Evolutionary conservation across 768 basidiomycete genomes (phyloP), one percentile per base, ranked within the genome.

Genomic region (Mycena capillaripes): DNA sequence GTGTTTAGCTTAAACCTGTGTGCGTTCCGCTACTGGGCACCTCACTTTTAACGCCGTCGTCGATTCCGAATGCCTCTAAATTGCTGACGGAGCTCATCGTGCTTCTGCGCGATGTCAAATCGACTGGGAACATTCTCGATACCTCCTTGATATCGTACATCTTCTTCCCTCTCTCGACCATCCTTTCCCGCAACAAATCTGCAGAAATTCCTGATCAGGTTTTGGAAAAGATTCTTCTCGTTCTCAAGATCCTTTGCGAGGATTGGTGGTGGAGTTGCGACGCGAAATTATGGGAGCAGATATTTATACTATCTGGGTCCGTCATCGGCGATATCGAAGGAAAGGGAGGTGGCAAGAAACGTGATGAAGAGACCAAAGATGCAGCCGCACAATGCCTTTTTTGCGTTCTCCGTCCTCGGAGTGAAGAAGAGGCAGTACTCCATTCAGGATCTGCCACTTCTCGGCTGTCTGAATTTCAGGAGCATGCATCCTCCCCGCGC

Each of bases 241-340:
- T 89, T 16, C 83, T 97, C 34, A 79, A 83, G 3, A 75, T 88
- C 2, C 84, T 98, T 29, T 90, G 88, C 73, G 86, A 90, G 23
- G 83, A 86, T n/a, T 95, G 95, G 92, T 97, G 95, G 95, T 95
- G 94, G 93, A 84, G 85, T 23, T 92, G 92, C 78, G 94, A 95
- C 55, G 58, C 89, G 42, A 85, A 85, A 64, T 81, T 90, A 30
- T 97, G 96, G 96, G 92, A 93, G 77, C 96, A 98, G 77, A 83
- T 96, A 29, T 95, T 97, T 80, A 93, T 91, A 85, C 84, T 95
- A 19, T 92, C 86, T 73, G 88, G 89, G 40, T 88, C 92, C 19
- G 84, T 93, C 36, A 79, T 94, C 8, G 91, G 91, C 23, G 88
- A 89, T 17, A 82, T 93, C 11, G 92, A 91, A 66, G 86, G 84